Percentiles rank a stretch among this genome's conserved stretches.
Evolutionary conservation across 1,284 basidiomycete genomes (phyloP).

Genomic region (Ustilago xerochloae): DNA sequence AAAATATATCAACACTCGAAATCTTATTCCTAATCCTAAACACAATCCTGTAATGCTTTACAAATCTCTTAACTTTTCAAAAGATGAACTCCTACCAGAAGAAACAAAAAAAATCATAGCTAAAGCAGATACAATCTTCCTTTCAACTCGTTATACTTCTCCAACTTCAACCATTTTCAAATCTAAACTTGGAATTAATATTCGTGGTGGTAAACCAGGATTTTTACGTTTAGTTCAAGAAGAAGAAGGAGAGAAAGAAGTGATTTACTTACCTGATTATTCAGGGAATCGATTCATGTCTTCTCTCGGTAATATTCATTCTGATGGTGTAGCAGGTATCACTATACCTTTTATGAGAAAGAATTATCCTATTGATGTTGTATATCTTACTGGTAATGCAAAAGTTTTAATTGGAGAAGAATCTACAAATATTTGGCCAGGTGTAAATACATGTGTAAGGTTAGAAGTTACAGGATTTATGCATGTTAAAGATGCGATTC

Average conservation of each 20-base stretch:
- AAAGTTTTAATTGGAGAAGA: conserved; percentile 23
- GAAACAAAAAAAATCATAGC: conserved; percentile 27
- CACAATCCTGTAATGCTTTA: conserved; percentile 14
- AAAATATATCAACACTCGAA: conserved; percentile 39
- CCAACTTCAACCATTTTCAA: conserved; percentile 34
- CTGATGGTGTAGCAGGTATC: conserved; percentile 32
- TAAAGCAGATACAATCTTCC: conserved; percentile 31
- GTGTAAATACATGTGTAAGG: conserved; percentile 17
- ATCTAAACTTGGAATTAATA: conserved; percentile 40
- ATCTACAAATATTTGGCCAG: conserved; percentile 17
- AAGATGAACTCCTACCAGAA: conserved; percentile 12
- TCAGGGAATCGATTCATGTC: conserved; percentile 42
- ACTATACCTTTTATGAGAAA: conserved; percentile 28
- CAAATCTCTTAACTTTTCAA: conserved; percentile 7
- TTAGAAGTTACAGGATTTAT: conserved; percentile 34
- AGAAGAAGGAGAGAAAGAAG: conserved; percentile 5
- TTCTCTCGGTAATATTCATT: conserved; percentile 40
- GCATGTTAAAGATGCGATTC: conserved; percentile 30
- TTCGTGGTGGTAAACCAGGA: conserved; percentile 39
- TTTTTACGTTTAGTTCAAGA: conserved; percentile 27
- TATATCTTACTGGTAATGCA: conserved; percentile 36
- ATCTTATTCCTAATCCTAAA: conserved; percentile 13
- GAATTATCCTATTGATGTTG: conserved; percentile 33
- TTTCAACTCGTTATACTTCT: conserved; percentile 28
- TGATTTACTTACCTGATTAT: conserved; percentile 39